Evolutionary conservation across 1,284 basidiomycete genomes (phyloP).

Genomic region (Malassezia cuniculi): DNA sequence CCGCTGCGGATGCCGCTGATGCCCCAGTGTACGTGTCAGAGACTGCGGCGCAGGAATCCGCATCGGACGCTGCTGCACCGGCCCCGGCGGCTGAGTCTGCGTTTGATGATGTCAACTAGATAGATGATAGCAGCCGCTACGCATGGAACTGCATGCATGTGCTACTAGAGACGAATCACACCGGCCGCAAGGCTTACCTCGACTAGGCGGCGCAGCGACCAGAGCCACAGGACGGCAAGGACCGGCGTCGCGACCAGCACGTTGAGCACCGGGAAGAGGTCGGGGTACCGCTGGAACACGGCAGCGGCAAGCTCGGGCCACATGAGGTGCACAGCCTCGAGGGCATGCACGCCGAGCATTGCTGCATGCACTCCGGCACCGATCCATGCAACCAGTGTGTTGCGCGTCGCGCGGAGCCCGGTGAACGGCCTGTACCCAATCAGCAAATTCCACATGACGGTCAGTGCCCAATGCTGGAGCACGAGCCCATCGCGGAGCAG

Average conservation of each 20-base stretch:
- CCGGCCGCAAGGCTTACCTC: conserved; percentile 39
- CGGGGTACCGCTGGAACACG: conserved; percentile 64
- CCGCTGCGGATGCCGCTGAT: background rate
- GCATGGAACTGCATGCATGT: too few relatives aligned
- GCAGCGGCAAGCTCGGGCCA: conserved; percentile 7
- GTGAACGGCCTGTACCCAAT: conserved; percentile 54
- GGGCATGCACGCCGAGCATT: conserved; percentile 53
- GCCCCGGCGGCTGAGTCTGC: background rate
- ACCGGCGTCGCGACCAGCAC: conserved; percentile 67
- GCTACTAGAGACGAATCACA: conserved; percentile 7
- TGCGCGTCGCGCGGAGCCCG: conserved; percentile 7
- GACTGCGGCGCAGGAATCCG: background rate
- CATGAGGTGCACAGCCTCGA: conserved; percentile 51
- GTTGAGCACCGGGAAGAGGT: conserved; percentile 72
- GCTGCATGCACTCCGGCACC: conserved; percentile 46
- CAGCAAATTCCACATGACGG: conserved; percentile 65
- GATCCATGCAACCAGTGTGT: conserved; percentile 10
- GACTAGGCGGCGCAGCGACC: conserved; percentile 40
- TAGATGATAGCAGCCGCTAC: too few relatives aligned
- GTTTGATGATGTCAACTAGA: conserved; percentile 12
- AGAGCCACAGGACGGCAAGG: conserved; percentile 54
- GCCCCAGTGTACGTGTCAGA: background rate
- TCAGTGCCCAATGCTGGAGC: conserved; percentile 58
- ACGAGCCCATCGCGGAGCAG: conserved; percentile 66
- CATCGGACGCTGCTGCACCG: background rate